Evolutionary conservation across 225 moss, liverwort and hornwort genomes (phyloP).

Genomic region (Climacium dendroides): DNA sequence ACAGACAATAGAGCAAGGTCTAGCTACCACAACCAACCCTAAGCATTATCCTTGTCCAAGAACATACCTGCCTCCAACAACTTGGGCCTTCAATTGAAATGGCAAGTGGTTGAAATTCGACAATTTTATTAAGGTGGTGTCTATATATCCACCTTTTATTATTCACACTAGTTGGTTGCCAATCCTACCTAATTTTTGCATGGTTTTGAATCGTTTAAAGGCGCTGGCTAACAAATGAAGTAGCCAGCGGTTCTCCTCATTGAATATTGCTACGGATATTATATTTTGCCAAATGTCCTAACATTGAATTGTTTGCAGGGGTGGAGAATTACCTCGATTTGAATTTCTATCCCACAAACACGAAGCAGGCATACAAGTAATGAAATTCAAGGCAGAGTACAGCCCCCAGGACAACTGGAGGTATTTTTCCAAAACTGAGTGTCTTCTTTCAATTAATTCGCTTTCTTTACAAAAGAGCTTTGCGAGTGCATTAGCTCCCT

Average conservation of each 20-base stretch:
- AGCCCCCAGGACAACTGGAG: background rate
- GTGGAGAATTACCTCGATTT: background rate
- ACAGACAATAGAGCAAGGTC: rapidly evolving
- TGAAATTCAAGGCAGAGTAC: background rate
- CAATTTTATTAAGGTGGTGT: background rate
- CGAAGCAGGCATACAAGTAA: background rate
- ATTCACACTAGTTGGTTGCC: background rate
- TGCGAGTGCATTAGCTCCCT: background rate
- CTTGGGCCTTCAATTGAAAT: no score
- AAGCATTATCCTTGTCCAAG: no score
- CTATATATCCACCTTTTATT: background rate
- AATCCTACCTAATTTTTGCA: background rate
- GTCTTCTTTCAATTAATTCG: background rate
- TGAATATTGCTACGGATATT: background rate
- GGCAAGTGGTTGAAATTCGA: background rate
- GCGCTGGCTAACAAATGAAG: background rate
- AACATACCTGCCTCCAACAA: no score
- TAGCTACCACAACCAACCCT: rapidly evolving
- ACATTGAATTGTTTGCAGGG: background rate
- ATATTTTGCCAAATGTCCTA: no score
- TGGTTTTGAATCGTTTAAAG: background rate
- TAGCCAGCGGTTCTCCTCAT: no score
- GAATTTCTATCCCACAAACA: background rate
- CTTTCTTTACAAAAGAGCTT: constrained; percentile 12
- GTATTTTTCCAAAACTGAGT: background rate